Evolutionary conservation across 2,329 filamentous ascomycete genomes (phyloP), one percentile per base, ranked within the genome.

Genomic region (Alternaria rosae): DNA sequence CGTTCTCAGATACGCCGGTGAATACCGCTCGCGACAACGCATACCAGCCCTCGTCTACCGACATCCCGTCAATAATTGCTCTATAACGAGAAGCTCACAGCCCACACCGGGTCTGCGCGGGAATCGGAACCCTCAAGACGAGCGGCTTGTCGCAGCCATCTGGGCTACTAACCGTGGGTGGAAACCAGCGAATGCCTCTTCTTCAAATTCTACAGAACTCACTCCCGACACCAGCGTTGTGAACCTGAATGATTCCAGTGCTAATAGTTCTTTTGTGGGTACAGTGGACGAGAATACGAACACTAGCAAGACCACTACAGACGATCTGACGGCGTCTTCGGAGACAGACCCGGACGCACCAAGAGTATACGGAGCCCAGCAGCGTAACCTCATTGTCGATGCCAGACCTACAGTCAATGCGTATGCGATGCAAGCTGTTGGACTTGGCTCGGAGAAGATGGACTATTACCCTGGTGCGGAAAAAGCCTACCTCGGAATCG

Each of bases 1-100:
- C 74, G 93, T 94, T 50, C 87, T 99, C 52, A 97, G 97, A 75
- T 97, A 99, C 76, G 95, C 94, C 25, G 91, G 90, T 61, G 88
- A 89, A 65, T 98, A 97, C 80, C 91, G 95, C 54, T 98, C 95
- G 1, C 88, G 94, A 62, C 89, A 91, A 66, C 90, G 95, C 62
- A 94, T 99, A 78, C 95, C 95, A 2, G 91, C 90, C 4, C 83
- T 99, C 41, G 93, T 93, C 21, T 99, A 99, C 79, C 88, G 97
- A n/a, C 95, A 99, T 78, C 92, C 93, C 0, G 85, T 97, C 72
- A 99, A 98, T 78, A 97, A 97, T 77, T 98, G 95, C 79, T 95
- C 94, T 23, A 97, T 99, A 67, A 97, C 94, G 2, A 87, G 95
- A 76, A 97, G 93, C 75, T 97, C 94, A 4, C 95, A 99, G 77